Base-by-base conservation (phyloP, 345 rosid species). In the Viola odorata region DNA sequence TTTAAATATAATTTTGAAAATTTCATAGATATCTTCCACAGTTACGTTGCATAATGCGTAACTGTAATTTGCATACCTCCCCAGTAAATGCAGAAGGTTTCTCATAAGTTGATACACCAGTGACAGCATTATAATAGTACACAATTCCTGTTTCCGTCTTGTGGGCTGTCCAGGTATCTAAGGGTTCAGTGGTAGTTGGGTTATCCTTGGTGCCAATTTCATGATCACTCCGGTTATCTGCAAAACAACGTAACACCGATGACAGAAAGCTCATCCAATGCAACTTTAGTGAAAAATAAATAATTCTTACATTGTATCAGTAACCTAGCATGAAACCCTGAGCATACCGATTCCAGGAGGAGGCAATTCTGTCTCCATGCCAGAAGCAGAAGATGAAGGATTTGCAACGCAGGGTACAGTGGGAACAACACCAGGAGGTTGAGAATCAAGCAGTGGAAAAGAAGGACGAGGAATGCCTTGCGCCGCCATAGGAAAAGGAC, bases 131-230 rank as follows among this genome's bases (percentile, higher is more conserved):
- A 66, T 90, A 94, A 69, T 94, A 94, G 77, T 94, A 94, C 60
- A 83, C 77, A 69, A 77, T 41, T 73, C 92, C 99, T 0, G 85
- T 59, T 15, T 85, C 97, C 38, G 96, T 76, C 85, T 79, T 94
- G 80, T 90, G 96, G 50, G 92, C 95, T 55, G 99, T 94, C 99
- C 99, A 94, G 58, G 81, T 75, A 76, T 91, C 86, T 36, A 70
- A 50, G 41, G 77, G 80, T 58, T 79, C 87, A 57, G 48, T 77
- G 50, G 57, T 60, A 41, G 83, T 48, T 57, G 66, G 58, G 68
- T 69, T 76, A 55, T 49, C 73, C 70, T 50, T 76, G 15, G 69
- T 55, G 63, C 57, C 61, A 54, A 53, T 77, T 41, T 69, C 81
- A 68, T 85, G 81, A 58, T 64, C 80, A 55, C 69, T 73, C 70